Evolutionary conservation across 352 stramenopile species (phyloP), one percentile per base, ranked within the genome.

Genomic region (Globisporangium acanthophoron): DNA sequence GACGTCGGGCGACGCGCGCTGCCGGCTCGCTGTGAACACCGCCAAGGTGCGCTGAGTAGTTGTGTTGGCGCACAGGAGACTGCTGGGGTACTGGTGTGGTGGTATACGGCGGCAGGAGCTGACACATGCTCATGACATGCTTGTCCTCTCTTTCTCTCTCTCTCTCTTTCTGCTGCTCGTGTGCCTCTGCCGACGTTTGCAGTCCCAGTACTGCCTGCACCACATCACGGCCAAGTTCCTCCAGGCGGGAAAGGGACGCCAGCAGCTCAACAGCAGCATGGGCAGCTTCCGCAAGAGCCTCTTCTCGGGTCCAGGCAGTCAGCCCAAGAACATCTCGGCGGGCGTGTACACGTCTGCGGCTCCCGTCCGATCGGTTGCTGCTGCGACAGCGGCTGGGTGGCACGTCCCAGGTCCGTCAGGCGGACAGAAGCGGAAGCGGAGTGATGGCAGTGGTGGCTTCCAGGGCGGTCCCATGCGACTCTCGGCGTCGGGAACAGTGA

Each of bases 211-310:
- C 43, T 94, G 85, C 48, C 65, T 90, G 58, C 79, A 91, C 50
- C 85, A 94, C 53, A 88, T 94, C 49, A 70, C 80, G 1, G 67
- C 71, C 44, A 81, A 78, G 48, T 92, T 94, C 52, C 80, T 88
- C 50, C 64, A 86, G 13, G 85, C 80, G 8, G 82, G 85, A 33
- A 81, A 76, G 59, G 71, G 75, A 1, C 78, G 47, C 24, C 47
- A 52, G 13, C 47, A 52, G 12, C 24, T 52, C 12, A 39, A 92
- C 48, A 89, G 85, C 55, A 76, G 70, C 24, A 67, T 85, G 29
- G 76, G 74, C 18, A 87, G 62, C 33, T 77, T 88, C 51, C 78
- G 83, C 20, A 90, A 88, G 58, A 65, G 73, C 15, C 53, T 92
- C 7, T 91, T 92, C 55, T 65, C 70, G 27, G 65, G 59, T 2